These are phyloP conservation scores for Oryza punctata DNA, from an alignment of 176 grass and related monocot species.

Conservation along the genomic window DNA sequence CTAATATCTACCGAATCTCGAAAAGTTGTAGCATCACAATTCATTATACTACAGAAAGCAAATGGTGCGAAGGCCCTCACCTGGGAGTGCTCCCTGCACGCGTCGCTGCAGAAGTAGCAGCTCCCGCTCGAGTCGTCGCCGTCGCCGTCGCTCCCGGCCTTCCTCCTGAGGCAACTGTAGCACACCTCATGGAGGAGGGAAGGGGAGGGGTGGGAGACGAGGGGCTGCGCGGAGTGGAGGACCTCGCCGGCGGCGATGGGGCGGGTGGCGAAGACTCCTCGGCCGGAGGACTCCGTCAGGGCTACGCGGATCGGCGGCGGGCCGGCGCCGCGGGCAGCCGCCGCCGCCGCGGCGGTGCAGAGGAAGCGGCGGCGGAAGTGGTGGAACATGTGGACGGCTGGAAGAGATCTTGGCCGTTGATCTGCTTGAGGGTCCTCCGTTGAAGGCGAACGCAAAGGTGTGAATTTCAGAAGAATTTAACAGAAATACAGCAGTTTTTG, in stretches of 20 bases:
- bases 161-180: conserved; percentile 81
- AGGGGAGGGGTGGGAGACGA: conserved; percentile 59
- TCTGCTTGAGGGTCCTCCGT: neutral
- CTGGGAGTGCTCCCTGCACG: conserved; percentile 65
- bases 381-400: conserved; percentile 5
- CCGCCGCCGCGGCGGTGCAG: neutral
- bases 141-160: conserved; percentile 14
- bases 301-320: conserved; percentile 69
- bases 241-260: conserved; percentile 53
- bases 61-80: conserved; percentile 32
- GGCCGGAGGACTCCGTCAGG: conserved; percentile 61
- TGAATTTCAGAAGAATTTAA: neutral
- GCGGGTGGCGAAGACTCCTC: conserved; percentile 79
- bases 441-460: neutral
- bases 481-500: neutral
- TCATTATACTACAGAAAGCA: neutral
- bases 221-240: conserved; percentile 76
- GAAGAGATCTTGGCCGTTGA: conserved; percentile 30
- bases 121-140: neutral
- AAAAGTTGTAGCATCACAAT: neutral
- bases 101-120: conserved; percentile 67
- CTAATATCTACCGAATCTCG: conserved; percentile 7
- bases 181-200: conserved; percentile 75
- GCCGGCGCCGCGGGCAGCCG: conserved; percentile 2
- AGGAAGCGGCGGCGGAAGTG: conserved; percentile 10